Conservation (phyloP, 2,329 filamentous ascomycete genomes). For the Emergomyces orientalis region DNA sequence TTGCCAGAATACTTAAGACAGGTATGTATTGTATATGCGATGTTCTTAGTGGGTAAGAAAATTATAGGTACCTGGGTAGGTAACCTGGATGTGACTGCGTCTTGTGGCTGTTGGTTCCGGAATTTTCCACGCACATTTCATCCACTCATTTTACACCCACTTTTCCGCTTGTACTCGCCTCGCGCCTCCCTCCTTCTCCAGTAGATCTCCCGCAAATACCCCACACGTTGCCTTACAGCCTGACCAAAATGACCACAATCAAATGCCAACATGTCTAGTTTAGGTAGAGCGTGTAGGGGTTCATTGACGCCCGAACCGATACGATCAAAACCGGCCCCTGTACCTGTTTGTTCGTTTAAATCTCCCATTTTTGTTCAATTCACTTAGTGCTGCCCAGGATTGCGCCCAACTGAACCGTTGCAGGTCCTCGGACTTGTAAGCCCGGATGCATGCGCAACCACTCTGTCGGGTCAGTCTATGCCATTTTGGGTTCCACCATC, state of each 20-base stretch:
- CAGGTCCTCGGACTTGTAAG: not conserved
- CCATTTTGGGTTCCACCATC: not conserved
- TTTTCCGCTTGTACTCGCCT: constrained; percentile 10
- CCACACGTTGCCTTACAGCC: constrained; percentile 4
- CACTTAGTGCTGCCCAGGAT: not conserved
- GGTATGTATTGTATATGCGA: not conserved
- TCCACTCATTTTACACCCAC: constrained; percentile 5
- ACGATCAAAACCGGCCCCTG: not conserved
- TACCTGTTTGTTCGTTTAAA: constrained; percentile 1
- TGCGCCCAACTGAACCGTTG: not conserved
- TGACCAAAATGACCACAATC: not conserved
- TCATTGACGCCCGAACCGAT: constrained; percentile 3
- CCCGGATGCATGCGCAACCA: constrained; percentile 1
- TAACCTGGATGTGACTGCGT: not conserved
- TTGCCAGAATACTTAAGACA: not conserved
- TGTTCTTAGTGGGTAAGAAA: not conserved
- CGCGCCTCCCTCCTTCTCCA: constrained; percentile 12
- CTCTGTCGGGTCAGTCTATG: constrained; percentile 1
- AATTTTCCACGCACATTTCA: constrained; percentile 6
- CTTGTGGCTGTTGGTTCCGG: constrained; percentile 9
- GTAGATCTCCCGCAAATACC: constrained; percentile 14
- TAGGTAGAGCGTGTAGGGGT: not conserved
- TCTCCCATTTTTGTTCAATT: not conserved
- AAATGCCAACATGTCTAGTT: not conserved
- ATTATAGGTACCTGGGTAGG: not conserved